A percentile compares a stretch with the other conserved stretches of the same genome.
Conservation (phyloP, 352 stramenopile species). For the Globisporangium polare region DNA sequence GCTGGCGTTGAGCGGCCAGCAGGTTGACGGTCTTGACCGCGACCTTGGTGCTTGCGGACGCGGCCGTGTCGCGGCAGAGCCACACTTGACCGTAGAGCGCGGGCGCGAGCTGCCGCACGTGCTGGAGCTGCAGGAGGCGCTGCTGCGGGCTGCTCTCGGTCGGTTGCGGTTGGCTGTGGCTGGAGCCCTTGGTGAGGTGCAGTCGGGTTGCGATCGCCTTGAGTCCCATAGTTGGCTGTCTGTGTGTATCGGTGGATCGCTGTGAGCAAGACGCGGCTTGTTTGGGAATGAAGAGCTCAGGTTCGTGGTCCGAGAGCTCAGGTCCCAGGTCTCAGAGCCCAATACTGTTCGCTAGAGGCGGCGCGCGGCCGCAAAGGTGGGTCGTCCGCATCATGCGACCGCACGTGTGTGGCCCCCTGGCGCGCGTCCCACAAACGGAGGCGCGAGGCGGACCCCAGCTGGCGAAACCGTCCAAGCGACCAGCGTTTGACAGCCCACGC, state of each 20-base stretch:
- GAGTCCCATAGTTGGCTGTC: slow-evolving; percentile 4
- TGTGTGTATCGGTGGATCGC: background rate
- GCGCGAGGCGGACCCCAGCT: slow-evolving; percentile 1
- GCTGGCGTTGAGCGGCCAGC: slow-evolving; percentile 47
- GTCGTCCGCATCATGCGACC: background rate
- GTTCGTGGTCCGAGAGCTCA: background rate
- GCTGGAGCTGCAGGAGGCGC: slow-evolving; percentile 23
- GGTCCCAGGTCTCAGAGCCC: background rate
- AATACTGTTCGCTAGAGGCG: background rate
- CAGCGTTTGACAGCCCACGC: slow-evolving; percentile 4
- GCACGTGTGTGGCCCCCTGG: background rate
- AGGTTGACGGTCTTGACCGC: slow-evolving; percentile 26
- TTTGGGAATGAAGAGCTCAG: slow-evolving; percentile 2
- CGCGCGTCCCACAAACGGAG: background rate
- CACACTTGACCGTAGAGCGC: slow-evolving; percentile 59
- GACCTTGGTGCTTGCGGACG: background rate
- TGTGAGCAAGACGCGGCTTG: background rate
- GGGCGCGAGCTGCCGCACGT: slow-evolving; percentile 36
- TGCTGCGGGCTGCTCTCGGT: slow-evolving; percentile 12
- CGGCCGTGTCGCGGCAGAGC: slow-evolving; percentile 37
- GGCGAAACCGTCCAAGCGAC: background rate
- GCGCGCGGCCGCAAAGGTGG: background rate
- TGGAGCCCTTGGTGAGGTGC: slow-evolving; percentile 4
- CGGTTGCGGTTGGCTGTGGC: background rate
- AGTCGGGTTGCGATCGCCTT: slow-evolving; percentile 7